phyloP scores from a whole-genome alignment of 2,329 filamentous ascomycete genomes.

The Fusarium paranaense region DNA sequence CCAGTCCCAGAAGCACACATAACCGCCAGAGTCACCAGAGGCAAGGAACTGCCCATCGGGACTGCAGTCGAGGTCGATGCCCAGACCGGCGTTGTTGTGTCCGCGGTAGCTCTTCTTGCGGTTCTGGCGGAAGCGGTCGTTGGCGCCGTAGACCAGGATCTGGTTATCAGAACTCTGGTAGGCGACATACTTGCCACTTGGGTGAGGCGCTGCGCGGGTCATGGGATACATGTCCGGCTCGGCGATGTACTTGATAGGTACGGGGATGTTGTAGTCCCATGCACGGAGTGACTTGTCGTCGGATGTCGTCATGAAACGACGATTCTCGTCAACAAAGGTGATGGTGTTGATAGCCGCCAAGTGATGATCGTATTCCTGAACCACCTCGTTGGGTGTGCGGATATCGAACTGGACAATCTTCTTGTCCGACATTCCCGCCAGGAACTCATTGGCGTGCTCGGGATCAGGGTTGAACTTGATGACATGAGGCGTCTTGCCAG shows the following conservation, averaged over 20 bases:
- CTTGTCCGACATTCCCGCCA: conserved; percentile 98
- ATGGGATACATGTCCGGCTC: conserved; percentile 98
- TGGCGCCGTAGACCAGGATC: conserved; percentile 93
- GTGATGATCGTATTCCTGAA: conserved; percentile 99
- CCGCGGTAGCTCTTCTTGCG: conserved; percentile 96
- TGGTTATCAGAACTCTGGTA: conserved; percentile 97
- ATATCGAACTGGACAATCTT: conserved; percentile 98
- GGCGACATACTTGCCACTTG: conserved; percentile 91
- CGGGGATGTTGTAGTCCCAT: conserved; percentile 98
- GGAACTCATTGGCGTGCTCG: conserved; percentile 85
- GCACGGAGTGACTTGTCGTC: conserved; percentile 96
- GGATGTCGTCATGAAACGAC: conserved; percentile 96
- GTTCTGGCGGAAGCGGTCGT: conserved; percentile 97
- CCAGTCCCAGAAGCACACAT: conserved; percentile 98
- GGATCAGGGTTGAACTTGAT: conserved; percentile 89
- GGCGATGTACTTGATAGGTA: conserved; percentile 98
- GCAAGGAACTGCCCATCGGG: conserved; percentile 93
- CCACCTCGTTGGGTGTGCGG: conserved; percentile 78
- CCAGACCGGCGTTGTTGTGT: conserved; percentile 95
- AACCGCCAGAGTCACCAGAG: conserved; percentile 88
- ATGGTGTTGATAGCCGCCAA: conserved; percentile 98
- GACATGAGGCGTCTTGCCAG: conserved; percentile 94
- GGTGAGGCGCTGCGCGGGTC: conserved; percentile 86
- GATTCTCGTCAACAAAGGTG: conserved; percentile 92
- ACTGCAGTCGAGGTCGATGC: conserved; percentile 87